phyloP scores from a whole-genome alignment of 768 basidiomycete genomes.

The Russula sp. region DNA sequence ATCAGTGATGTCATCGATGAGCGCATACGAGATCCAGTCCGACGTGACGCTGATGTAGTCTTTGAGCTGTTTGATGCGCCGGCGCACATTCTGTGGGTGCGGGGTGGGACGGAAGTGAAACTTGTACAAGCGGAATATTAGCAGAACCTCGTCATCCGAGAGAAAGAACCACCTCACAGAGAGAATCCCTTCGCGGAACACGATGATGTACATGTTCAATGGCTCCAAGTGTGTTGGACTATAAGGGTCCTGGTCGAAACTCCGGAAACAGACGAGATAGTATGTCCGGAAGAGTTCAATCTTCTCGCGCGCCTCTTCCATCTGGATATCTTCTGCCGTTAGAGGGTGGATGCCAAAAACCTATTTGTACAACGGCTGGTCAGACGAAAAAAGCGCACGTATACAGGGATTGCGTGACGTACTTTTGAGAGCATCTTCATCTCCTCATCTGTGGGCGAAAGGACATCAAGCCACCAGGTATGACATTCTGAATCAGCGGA shows the following conservation, averaged over 20 bases:
- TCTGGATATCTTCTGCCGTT: conserved; percentile 97
- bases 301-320: conserved; percentile 99
- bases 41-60: conserved; percentile 99
- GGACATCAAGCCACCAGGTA: conserved; percentile 97
- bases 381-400: background rate
- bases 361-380: conserved; percentile 34
- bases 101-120: conserved; percentile 98
- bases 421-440: conserved; percentile 97
- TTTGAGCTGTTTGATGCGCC: conserved; percentile 97
- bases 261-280: conserved; percentile 97
- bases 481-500: conserved; percentile 41
- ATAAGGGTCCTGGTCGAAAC: conserved; percentile 98
- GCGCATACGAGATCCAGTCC: conserved; percentile 99
- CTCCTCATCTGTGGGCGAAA: conserved; percentile 92
- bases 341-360: conserved; percentile 96
- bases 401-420: conserved; percentile 12
- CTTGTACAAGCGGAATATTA: conserved; percentile 37
- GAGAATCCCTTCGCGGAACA: conserved; percentile 93
- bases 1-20: conserved; percentile 99
- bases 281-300: conserved; percentile 99
- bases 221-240: conserved; percentile 96
- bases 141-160: background rate
- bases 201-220: conserved; percentile 99
- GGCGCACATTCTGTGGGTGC: conserved; percentile 94
- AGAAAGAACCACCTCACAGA: conserved; percentile 50